Evolutionary conservation across 805 yeast genomes (phyloP), one percentile per base, ranked within the genome.

Genomic region (Sugiyamaella floridensis): DNA sequence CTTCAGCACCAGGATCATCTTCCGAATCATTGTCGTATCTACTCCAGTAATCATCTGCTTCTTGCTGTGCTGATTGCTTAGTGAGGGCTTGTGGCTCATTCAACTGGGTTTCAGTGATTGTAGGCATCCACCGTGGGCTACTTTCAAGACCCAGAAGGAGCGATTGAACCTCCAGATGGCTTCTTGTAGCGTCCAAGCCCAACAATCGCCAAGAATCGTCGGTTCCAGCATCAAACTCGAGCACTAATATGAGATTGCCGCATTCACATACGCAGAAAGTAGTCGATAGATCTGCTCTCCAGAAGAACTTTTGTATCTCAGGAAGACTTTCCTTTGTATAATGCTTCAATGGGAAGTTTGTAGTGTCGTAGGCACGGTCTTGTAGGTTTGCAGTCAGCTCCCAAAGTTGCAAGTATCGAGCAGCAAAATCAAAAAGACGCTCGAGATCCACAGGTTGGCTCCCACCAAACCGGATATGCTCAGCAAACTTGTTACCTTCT

Each of bases 11-110:
- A 8, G 37, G 37, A 54, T 59, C 40, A 44, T 56, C 44, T 53
- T 58, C 54, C 15, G 34, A 29, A n/a, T 47, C 57, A 14, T 28
- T 43, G 42, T 29, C 41, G 41, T 45, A 45, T 52, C 50, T 14
- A 28, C 49, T 16, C 45, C 56, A 55, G 53, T 54, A 37, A 20
- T 45, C 48, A 26, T 45, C 42, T 11, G 37, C n/a, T 32, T 32
- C 37, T 14, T 32, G 4, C n/a, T 10, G 8, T n/a, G n/a, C n/a
- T n/a, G n/a, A n/a, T n/a, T n/a, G n/a, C n/a, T n/a, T n/a, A n/a
- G n/a, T n/a, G n/a, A n/a, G n/a, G n/a, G n/a, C n/a, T 6, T 22
- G 26, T 22, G 26, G 26, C 26, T 22, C 26, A 22, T 22, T 22
- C 6, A 22, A 22, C 26, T 22, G 26, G 26, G 26, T 22, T 6